Evolutionary conservation across 108 stramenopile genomes (phyloP).

Genomic region (Skeletonema marinoi): DNA sequence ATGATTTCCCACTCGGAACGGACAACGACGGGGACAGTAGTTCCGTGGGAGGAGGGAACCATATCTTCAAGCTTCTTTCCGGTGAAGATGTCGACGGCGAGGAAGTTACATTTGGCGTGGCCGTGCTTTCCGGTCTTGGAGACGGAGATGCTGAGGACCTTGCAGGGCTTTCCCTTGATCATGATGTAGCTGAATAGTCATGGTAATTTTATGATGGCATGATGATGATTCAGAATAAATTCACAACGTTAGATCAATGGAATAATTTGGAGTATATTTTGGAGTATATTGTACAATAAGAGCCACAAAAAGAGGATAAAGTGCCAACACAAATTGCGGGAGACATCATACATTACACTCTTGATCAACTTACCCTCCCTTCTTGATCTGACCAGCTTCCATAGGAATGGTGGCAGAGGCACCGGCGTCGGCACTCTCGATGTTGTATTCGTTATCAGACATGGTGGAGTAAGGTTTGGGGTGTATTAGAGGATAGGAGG

Average conservation of each 20-base stretch:
- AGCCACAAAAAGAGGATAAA: not conserved
- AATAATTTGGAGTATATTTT: too few species aligned
- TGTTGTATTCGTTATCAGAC: constrained; percentile 81
- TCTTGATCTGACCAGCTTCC: constrained; percentile 95
- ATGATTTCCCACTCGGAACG: constrained; percentile 96
- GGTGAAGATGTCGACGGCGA: constrained; percentile 98
- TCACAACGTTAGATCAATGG: not conserved
- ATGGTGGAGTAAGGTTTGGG: constrained; percentile 49
- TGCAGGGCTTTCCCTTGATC: constrained; percentile 99
- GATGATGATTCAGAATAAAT: not conserved
- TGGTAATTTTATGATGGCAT: not conserved
- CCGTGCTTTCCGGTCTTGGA: constrained; percentile 99
- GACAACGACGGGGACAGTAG: constrained; percentile 95
- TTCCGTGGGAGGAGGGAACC: constrained; percentile 98
- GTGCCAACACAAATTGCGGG: not conserved
- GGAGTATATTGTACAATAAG: too few species aligned
- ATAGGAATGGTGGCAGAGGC: constrained; percentile 91
- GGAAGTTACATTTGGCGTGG: constrained; percentile 99
- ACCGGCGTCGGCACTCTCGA: constrained; percentile 91
- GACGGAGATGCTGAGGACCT: constrained; percentile 97
- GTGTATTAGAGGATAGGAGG: not conserved
- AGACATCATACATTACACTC: not conserved
- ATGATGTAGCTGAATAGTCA: constrained; percentile 75
- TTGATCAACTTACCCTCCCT: constrained; percentile 84
- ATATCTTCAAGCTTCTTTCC: constrained; percentile 99